A percentile compares a stretch with the other conserved stretches of the same genome.
These are phyloP conservation scores for Magnolia sinica DNA, from an alignment of 164 flowering plant species.

Conservation along the genomic window DNA sequence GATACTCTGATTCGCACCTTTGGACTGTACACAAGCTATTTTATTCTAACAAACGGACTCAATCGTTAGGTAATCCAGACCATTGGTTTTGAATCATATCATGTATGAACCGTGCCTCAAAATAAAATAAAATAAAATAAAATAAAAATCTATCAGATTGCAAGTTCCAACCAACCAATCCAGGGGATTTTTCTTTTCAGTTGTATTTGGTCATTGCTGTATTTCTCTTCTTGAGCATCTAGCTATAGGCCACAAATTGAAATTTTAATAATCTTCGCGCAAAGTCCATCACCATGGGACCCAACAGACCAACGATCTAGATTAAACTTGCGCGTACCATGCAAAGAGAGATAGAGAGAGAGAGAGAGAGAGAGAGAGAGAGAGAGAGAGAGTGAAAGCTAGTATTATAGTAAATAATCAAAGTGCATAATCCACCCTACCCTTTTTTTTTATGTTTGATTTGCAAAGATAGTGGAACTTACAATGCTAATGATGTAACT, in stretches of 20 bases:
- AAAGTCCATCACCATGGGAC: too few species aligned
- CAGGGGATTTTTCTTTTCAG: background rate
- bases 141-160: background rate
- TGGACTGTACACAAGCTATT: background rate
- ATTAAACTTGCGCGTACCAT: too few species aligned
- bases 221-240: background rate
- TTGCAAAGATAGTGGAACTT: background rate
- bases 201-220: background rate
- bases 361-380: background rate
- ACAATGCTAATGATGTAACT: background rate
- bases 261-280: too few species aligned
- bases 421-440: background rate
- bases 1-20: background rate
- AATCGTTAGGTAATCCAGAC: background rate
- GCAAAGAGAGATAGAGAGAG: too few species aligned
- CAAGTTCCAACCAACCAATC: background rate
- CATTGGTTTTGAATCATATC: background rate
- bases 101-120: background rate
- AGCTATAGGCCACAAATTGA: background rate
- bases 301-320: too few species aligned
- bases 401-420: background rate
- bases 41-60: too few species aligned
- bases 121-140: too few species aligned
- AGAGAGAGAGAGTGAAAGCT: background rate
- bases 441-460: background rate